Conservation (phyloP, 2,329 filamentous ascomycete genomes). For the Zarea fungicola region DNA sequence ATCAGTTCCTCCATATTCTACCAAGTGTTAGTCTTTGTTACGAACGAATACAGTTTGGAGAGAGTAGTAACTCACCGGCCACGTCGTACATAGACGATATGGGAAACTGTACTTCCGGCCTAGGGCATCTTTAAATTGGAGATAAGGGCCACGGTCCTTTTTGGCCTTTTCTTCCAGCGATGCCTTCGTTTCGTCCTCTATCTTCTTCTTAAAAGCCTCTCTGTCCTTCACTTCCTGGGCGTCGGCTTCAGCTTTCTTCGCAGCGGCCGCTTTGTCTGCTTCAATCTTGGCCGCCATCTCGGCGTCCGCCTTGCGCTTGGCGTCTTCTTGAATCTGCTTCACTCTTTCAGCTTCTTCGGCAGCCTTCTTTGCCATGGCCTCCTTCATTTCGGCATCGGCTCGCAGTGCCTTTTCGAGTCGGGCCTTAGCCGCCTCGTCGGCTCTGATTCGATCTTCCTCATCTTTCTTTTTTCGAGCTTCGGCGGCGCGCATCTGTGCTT, state of each 20-base stretch:
- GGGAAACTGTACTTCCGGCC: constrained; percentile 91
- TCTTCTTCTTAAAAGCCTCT: constrained; percentile 40
- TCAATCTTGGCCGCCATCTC: constrained; percentile 26
- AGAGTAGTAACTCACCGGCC: constrained; percentile 56
- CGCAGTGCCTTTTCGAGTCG: constrained; percentile 38
- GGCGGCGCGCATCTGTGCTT: constrained; percentile 37
- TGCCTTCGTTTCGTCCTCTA: constrained; percentile 50
- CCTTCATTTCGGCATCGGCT: constrained; percentile 37
- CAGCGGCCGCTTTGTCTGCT: constrained; percentile 13
- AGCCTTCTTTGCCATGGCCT: constrained; percentile 34
- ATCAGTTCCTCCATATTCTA: constrained; percentile 85
- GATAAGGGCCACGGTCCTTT: constrained; percentile 59
- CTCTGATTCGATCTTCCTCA: constrained; percentile 34
- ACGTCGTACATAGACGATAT: constrained; percentile 77
- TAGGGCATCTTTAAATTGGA: constrained; percentile 88
- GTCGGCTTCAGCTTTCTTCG: constrained; percentile 30
- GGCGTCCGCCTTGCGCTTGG: constrained; percentile 33
- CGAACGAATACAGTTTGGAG: neutral
- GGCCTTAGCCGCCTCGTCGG: constrained; percentile 42
- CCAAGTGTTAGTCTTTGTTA: neutral
- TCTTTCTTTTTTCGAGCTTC: constrained; percentile 38
- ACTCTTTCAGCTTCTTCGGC: constrained; percentile 40
- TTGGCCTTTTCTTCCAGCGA: constrained; percentile 43
- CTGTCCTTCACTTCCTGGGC: constrained; percentile 32
- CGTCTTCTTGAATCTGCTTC: constrained; percentile 34